phyloP scores from a whole-genome alignment of 345 rosid genomes.

The Gossypium ekmanianum region DNA sequence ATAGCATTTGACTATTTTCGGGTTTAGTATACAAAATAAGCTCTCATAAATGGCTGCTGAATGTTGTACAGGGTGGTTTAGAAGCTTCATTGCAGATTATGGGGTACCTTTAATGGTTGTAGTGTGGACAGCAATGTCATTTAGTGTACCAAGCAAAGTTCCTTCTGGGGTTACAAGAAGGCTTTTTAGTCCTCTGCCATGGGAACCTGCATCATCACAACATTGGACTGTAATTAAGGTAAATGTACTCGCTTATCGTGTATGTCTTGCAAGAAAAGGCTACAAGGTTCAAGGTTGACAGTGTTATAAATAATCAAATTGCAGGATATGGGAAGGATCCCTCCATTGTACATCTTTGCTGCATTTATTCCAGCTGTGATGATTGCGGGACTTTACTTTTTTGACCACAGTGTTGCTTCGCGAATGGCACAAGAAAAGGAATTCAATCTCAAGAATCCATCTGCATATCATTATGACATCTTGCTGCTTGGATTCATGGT shows the following conservation, averaged over 20 bases:
- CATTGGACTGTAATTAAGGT: constrained; percentile 83
- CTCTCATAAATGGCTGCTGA: not conserved
- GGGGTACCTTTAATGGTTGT: constrained; percentile 86
- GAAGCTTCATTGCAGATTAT: constrained; percentile 73
- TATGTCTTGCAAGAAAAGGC: not conserved
- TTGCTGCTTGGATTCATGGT: constrained; percentile 72
- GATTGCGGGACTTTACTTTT: constrained; percentile 80
- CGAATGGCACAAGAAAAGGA: constrained; percentile 82
- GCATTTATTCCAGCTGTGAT: constrained; percentile 72
- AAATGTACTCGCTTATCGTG: not conserved
- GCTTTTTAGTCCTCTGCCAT: constrained; percentile 59
- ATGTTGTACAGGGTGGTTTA: constrained; percentile 37
- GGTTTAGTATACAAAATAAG: not conserved
- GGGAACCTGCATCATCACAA: constrained; percentile 24
- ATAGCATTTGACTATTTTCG: not conserved
- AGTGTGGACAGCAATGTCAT: constrained; percentile 67
- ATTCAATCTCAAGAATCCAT: constrained; percentile 76
- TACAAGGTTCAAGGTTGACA: not conserved
- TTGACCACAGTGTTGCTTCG: constrained; percentile 71
- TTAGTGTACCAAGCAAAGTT: constrained; percentile 36
- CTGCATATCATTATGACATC: constrained; percentile 74
- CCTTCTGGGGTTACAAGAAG: constrained; percentile 76
- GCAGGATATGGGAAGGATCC: constrained; percentile 70
- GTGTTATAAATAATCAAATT: not conserved
- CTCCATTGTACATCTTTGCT: constrained; percentile 50